phyloP scores from a whole-genome alignment of 768 basidiomycete genomes.

The Auriscalpium orientale region DNA sequence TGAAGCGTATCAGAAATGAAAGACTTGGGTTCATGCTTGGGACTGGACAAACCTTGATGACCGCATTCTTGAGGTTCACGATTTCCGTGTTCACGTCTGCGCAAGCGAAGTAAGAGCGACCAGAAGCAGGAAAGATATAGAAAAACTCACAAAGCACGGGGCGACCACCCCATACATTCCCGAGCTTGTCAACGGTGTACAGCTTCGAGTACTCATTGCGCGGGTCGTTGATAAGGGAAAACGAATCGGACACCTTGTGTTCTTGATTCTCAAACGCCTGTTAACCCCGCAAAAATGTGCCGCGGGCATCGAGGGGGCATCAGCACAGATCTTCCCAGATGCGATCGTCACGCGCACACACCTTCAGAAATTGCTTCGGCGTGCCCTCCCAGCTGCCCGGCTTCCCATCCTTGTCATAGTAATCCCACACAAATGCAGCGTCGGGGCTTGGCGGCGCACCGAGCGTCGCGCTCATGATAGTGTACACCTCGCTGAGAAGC shows the following conservation, averaged over 20 bases:
- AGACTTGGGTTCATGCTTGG: no score
- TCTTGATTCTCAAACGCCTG: slow-evolving; percentile 21
- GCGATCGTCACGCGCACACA: background rate
- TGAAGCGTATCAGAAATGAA: background rate
- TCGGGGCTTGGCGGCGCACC: slow-evolving; percentile 77
- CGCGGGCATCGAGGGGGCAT: slow-evolving; percentile 14
- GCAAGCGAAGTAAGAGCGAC: background rate
- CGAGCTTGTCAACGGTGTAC: slow-evolving; percentile 88
- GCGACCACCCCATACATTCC: slow-evolving; percentile 85
- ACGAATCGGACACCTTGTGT: slow-evolving; percentile 44
- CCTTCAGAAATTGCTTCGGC: slow-evolving; percentile 70
- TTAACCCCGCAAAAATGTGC: background rate
- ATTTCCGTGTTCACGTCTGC: slow-evolving; percentile 86
- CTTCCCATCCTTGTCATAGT: slow-evolving; percentile 75
- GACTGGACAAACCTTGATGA: slow-evolving; percentile 50
- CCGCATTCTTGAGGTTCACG: slow-evolving; percentile 70
- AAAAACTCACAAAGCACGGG: slow-evolving; percentile 67
- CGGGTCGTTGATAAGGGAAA: slow-evolving; percentile 94
- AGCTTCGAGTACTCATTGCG: slow-evolving; percentile 76
- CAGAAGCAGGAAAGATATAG: background rate
- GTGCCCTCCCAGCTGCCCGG: slow-evolving; percentile 71
- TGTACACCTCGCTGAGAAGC: slow-evolving; percentile 78
- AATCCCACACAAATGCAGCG: slow-evolving; percentile 79
- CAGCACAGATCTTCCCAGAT: background rate
- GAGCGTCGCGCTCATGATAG: slow-evolving; percentile 75